phyloP scores from a whole-genome alignment of 1,139 yeast genomes.

The Debaryomycetaceae sp. region DNA sequence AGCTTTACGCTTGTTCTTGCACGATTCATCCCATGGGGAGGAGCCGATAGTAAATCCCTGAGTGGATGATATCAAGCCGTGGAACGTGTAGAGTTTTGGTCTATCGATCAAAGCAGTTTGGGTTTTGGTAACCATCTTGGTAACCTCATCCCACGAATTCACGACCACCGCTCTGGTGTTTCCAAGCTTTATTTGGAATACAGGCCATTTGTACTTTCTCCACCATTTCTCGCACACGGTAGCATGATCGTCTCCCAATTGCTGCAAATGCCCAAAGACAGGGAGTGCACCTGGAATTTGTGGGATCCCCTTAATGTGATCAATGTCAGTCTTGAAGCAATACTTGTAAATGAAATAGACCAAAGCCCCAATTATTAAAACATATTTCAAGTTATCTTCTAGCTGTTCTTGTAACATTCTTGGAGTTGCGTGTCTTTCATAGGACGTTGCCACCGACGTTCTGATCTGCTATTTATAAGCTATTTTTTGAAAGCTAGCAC shows the following conservation, averaged over 20 bases:
- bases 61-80: conserved; percentile 5
- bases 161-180: conserved; percentile 6
- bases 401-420: background rate
- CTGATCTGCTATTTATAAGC: background rate
- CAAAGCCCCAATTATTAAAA: background rate
- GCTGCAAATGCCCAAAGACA: conserved; percentile 4
- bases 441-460: background rate
- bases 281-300: conserved; percentile 4
- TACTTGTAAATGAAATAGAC: conserved; percentile 3
- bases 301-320: conserved; percentile 4
- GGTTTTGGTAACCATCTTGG: conserved; percentile 4
- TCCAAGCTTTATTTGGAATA: conserved; percentile 5
- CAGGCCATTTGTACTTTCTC: conserved; percentile 5
- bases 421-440: background rate
- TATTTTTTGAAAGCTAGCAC: background rate
- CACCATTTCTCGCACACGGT: conserved; percentile 6
- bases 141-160: conserved; percentile 6
- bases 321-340: conserved; percentile 4
- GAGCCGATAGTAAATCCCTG: conserved; percentile 6
- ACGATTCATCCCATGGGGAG: conserved; percentile 6
- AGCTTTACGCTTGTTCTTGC: conserved; percentile 5
- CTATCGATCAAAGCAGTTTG: conserved; percentile 5
- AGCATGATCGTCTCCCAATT: conserved; percentile 6
- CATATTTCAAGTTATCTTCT: background rate
- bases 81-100: conserved; percentile 5